Conservation (phyloP, 148 eudicot species). For the Diospyros lotus region DNA sequence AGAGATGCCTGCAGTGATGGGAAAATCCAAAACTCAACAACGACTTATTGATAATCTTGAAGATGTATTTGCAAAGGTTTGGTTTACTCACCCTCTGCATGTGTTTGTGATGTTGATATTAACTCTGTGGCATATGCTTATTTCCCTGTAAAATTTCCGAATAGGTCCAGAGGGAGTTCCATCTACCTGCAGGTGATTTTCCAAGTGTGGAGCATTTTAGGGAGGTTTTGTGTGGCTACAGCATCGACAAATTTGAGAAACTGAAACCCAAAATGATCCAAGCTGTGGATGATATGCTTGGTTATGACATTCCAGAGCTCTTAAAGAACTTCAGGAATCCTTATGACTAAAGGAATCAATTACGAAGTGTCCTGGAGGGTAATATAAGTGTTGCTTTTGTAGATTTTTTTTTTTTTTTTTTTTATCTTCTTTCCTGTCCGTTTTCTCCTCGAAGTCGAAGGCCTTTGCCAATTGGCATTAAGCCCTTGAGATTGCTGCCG, state of each 20-base stretch:
- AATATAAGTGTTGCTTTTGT: too few relatives aligned
- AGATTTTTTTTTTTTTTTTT: too few relatives aligned
- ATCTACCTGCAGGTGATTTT: conserved; percentile 83
- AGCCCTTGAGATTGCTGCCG: too few relatives aligned
- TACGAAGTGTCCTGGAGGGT: too few relatives aligned
- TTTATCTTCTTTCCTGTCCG: too few relatives aligned
- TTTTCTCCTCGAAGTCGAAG: too few relatives aligned
- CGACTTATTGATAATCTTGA: conserved; percentile 68
- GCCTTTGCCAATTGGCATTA: too few relatives aligned
- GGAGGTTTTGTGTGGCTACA: conserved; percentile 61
- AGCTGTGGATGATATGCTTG: conserved; percentile 88
- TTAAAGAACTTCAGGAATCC: conserved; percentile 81
- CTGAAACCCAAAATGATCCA: conserved; percentile 91
- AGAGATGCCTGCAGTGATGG: conserved; percentile 92
- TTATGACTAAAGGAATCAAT: conserved; percentile 28
- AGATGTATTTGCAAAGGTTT: conserved; percentile 68
- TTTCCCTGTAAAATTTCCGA: neutral
- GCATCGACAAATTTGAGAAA: conserved; percentile 80
- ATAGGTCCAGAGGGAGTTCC: conserved; percentile 79
- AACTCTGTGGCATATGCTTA: neutral
- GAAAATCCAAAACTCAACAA: conserved; percentile 74
- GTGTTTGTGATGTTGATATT: neutral
- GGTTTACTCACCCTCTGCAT: conserved; percentile 1
- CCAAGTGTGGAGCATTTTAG: conserved; percentile 76
- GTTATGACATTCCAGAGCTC: conserved; percentile 80